Evolutionary conservation across 148 eudicot species (phyloP).

Genomic region (Rhododendron vialii): DNA sequence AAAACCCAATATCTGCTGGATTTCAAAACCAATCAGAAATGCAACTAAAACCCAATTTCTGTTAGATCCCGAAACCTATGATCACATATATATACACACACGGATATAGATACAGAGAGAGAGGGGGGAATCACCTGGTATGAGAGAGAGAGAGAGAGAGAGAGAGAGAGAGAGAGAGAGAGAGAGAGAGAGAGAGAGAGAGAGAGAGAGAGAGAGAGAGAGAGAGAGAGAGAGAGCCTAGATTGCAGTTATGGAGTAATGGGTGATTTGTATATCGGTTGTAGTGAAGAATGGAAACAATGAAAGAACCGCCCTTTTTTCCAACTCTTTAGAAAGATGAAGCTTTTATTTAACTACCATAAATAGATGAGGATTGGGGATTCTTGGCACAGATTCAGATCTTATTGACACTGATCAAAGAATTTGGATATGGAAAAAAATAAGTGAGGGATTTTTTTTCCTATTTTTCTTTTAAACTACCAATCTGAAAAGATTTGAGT

Average conservation of each 20-base stretch:
- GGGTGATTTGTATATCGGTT: slow-evolving; percentile 14
- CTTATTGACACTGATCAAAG: background rate
- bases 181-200: background rate
- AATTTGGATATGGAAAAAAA: background rate
- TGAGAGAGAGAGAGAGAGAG: background rate
- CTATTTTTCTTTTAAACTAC: background rate
- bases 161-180: background rate
- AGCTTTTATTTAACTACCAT: background rate
- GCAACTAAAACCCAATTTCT: background rate
- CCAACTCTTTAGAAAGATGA: background rate
- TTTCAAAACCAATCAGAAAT: background rate
- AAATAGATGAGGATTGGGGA: background rate
- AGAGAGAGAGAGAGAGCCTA: background rate
- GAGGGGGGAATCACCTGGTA: background rate
- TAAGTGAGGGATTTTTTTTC: background rate
- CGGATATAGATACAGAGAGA: background rate
- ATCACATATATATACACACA: background rate
- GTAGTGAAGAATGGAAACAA: slow-evolving; percentile 12
- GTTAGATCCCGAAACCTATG: background rate
- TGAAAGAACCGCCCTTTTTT: background rate
- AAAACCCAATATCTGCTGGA: background rate
- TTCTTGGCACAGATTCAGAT: background rate
- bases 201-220: background rate
- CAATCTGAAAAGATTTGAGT: background rate
- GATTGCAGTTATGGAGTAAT: slow-evolving; percentile 7